Base-by-base conservation (phyloP, 225 moss, liverwort and hornwort genomes). In the Asterella californica region DNA sequence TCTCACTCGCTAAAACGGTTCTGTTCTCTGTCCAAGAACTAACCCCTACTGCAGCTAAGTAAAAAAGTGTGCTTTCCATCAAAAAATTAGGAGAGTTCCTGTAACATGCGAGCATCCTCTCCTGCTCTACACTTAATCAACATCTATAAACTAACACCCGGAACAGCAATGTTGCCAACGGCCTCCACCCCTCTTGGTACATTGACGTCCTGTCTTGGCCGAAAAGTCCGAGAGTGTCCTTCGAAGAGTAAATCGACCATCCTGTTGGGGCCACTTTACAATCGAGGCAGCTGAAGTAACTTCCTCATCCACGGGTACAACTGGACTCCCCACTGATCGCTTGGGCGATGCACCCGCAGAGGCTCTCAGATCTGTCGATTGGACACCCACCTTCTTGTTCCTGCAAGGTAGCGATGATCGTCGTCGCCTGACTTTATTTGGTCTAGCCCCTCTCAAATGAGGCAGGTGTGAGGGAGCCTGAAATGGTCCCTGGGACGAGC, bases 401-500 rank as follows among this genome's bases (percentile, higher is more conserved):
- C 74, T 81, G 81, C 81, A 83, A 29, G 86, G 86, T 61, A 86
- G 81, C 21, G 64, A 79, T 27, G 86, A 68, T 70, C 86, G 86
- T 47, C 83, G 70, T 22, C 81, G 75, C 71, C 83, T 81, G 34
- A 79, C 78, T 62, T 81, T 86, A n/a, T 78, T 63, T 37, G 81
- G 79, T 76, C 79, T 70, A 30, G 22, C 75, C 68, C 76, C 83
- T 24, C 79, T 83, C 66, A 49, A 64, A 36, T 73, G 75, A 61
- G 86, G 86, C 68, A 83, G 75, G 52, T 84, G 76, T 22, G 61
- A 76, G 10, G 79, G 32, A 64, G 83, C 74, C 50, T 76, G 83
- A 74, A 78, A 86, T 4, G 86, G 86, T 76, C 86, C 86, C 81
- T 81, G 81, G 22, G 81, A 83, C 21, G 71, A 81, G 53, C 83